A percentile compares a stretch with the other conserved stretches of the same genome.
Evolutionary conservation across 2,329 filamentous ascomycete genomes (phyloP).

Genomic region (Sordariomycetes sp.): DNA sequence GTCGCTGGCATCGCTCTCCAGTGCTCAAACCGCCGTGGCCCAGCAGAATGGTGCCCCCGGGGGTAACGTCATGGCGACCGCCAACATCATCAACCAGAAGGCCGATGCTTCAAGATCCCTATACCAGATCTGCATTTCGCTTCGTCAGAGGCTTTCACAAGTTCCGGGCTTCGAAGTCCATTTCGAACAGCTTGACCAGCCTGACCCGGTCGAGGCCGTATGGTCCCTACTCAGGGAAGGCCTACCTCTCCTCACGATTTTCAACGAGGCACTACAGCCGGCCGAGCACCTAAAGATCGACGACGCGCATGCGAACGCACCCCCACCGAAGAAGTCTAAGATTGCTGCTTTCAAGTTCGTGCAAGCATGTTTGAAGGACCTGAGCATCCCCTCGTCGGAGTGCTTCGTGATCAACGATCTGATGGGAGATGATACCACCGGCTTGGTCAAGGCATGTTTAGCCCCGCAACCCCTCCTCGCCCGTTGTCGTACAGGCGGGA

Average conservation of each 20-base stretch:
- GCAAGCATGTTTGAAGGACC: conserved; percentile 73
- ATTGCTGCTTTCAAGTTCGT: conserved; percentile 88
- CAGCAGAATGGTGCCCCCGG: conserved; percentile 26
- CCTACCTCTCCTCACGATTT: conserved; percentile 75
- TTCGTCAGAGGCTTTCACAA: conserved; percentile 70
- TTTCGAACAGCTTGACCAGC: conserved; percentile 59
- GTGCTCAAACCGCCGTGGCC: conserved; percentile 27
- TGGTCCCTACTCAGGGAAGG: conserved; percentile 83
- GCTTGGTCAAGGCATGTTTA: conserved; percentile 81
- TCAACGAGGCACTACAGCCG: conserved; percentile 70
- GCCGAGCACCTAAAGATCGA: conserved; percentile 58
- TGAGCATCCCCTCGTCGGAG: conserved; percentile 68
- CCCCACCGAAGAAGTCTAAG: conserved; percentile 71
- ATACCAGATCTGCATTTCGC: conserved; percentile 85
- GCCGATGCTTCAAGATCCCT: conserved; percentile 86
- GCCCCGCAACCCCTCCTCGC: not conserved
- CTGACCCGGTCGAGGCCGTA: conserved; percentile 74
- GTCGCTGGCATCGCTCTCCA: conserved; percentile 38
- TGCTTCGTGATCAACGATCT: conserved; percentile 89
- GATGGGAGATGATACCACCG: conserved; percentile 88
- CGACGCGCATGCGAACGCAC: conserved; percentile 36
- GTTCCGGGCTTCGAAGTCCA: conserved; percentile 76
- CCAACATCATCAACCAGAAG: conserved; percentile 95
- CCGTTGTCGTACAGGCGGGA: not conserved
- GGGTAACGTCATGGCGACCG: conserved; percentile 62